Conservation (phyloP, 73 alveolate species). For the Tetrahymena borealis region DNA sequence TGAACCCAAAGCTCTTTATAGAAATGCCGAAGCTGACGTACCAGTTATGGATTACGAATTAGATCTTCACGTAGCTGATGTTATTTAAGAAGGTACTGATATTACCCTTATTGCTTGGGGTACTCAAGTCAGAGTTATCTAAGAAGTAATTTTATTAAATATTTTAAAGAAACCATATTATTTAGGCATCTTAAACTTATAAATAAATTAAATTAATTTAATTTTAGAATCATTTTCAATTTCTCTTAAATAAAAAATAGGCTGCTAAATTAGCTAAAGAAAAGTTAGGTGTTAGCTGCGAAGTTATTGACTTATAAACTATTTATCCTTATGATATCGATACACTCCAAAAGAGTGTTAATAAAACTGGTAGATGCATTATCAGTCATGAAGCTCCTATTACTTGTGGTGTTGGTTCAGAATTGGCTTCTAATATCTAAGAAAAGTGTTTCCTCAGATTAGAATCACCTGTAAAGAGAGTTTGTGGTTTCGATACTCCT, state of each 20-base stretch:
- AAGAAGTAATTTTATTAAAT: constrained; percentile 31
- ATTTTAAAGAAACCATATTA: not conserved
- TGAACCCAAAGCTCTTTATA: constrained; percentile 87
- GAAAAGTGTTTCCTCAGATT: constrained; percentile 76
- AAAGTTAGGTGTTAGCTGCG: constrained; percentile 73
- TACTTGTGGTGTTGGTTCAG: constrained; percentile 93
- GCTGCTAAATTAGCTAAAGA: constrained; percentile 72
- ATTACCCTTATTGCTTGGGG: constrained; percentile 83
- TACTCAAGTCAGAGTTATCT: constrained; percentile 54
- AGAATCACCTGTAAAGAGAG: constrained; percentile 77
- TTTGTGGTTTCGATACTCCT: constrained; percentile 84
- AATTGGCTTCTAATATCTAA: constrained; percentile 76
- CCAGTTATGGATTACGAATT: constrained; percentile 86
- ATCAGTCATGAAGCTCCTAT: constrained; percentile 92
- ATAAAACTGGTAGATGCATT: constrained; percentile 81
- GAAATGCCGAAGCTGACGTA: constrained; percentile 65
- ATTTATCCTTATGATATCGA: constrained; percentile 87
- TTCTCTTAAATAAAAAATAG: not conserved
- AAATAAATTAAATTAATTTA: not conserved
- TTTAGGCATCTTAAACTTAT: no score
- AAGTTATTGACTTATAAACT: constrained; percentile 85
- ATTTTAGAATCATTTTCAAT: not conserved
- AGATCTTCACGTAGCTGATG: constrained; percentile 76
- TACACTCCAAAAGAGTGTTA: constrained; percentile 65
- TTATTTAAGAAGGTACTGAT: constrained; percentile 77